Base-by-base conservation (phyloP, 495 filamentous ascomycete genomes). In the Jackrogersella multiformis region DNA sequence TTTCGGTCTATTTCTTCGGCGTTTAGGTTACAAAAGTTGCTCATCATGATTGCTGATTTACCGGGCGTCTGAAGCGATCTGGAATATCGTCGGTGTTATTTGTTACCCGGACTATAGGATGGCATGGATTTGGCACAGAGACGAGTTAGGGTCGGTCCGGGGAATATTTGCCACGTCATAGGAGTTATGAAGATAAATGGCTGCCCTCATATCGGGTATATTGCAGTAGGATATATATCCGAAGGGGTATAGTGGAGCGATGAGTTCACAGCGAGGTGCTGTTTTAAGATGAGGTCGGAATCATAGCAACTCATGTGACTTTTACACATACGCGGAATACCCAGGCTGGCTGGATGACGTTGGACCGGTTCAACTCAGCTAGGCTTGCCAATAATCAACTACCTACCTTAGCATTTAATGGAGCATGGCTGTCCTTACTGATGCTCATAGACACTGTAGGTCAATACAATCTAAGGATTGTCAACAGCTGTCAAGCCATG, bases 1-100 rank as follows among this genome's bases (percentile, higher is more conserved):
- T 48, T 12, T 62, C 36, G 45, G 48, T 46, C 34, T 38, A 66
- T 70, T 8, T 46, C 21, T 48, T 49, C 57, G 67, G 67, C 61
- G 67, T 70, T 61, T 57, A 18, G 57, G 41, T 52, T 52, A 45
- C 10, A 69, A 69, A 69, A 64, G 32, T 56, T 64, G 44, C 42
- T 56, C 18, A 32, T 60, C 34, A 32, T 49, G n/a, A 20, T 36
- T 32, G 34, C 35, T 39, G 23, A 23, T 45, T 26, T 46, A 30
- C 12, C 41, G 38, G 44, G 59, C 60, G 45, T 55, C 60, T 38
- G 34, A 61, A 64, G 51, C 49, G 61, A 45, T 16, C 24, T 39
- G 21, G 51, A 16, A 36, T 4, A 52, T 7, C 28, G 52, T 42
- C 18, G 42, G 42, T 12, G 30, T 8, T 46, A 36, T 51, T n/a